phyloP scores from a whole-genome alignment of 164 flowering plant species.

The Aristolochia contorta region DNA sequence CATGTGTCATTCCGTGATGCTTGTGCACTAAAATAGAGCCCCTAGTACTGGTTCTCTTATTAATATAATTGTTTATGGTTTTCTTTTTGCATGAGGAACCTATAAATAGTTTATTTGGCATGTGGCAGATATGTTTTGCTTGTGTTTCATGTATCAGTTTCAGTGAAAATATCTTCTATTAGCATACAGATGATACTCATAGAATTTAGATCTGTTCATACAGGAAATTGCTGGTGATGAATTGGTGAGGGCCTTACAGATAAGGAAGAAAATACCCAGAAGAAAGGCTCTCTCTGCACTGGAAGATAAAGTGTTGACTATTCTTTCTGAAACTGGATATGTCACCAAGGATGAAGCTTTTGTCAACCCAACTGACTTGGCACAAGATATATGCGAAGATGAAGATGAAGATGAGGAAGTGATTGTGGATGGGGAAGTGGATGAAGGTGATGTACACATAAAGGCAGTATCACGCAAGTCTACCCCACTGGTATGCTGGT shows the following conservation, averaged over 20 bases:
- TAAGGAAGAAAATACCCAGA: constrained; percentile 72
- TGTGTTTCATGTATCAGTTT: neutral
- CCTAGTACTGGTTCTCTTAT: no score
- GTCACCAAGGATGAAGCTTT: constrained; percentile 39
- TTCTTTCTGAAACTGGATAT: constrained; percentile 79
- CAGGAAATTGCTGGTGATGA: constrained; percentile 91
- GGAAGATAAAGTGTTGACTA: constrained; percentile 64
- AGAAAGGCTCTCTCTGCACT: constrained; percentile 69
- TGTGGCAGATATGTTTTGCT: neutral
- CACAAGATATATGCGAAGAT: constrained; percentile 54
- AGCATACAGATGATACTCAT: neutral
- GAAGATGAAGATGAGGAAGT: constrained; percentile 95
- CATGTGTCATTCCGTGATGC: no score
- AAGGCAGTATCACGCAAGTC: constrained; percentile 53
- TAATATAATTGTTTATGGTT: no score
- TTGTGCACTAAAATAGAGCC: no score
- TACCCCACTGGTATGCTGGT: constrained; percentile 6
- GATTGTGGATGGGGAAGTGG: constrained; percentile 92
- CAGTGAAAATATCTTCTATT: no score
- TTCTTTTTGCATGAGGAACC: no score
- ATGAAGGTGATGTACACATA: constrained; percentile 96
- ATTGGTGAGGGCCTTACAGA: constrained; percentile 55
- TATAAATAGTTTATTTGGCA: no score
- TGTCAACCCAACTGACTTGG: constrained; percentile 28
- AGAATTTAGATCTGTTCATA: neutral